These are phyloP conservation scores for Poterioochromonas sp. DNA, from an alignment of 352 stramenopile genomes.

Conservation along the genomic window DNA sequence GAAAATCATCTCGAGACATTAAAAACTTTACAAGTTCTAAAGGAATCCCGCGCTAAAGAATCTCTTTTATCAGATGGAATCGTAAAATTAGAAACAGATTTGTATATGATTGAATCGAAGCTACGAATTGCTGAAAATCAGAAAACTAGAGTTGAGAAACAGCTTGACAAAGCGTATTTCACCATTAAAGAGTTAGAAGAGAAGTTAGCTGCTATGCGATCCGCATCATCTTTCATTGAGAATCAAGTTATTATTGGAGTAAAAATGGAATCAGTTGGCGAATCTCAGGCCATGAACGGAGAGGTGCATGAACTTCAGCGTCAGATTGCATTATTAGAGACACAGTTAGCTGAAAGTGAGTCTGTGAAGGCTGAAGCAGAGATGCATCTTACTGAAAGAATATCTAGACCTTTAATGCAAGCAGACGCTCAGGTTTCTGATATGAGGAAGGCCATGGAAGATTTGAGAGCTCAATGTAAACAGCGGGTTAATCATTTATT, in stretches of 20 bases:
- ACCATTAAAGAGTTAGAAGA: slow-evolving; percentile 15
- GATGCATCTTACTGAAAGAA: neutral
- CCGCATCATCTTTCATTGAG: too few relatives aligned
- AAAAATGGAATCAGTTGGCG: neutral
- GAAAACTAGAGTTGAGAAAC: neutral
- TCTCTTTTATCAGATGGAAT: neutral
- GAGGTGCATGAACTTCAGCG: neutral
- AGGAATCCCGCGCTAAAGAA: neutral
- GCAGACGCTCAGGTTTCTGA: slow-evolving; percentile 8
- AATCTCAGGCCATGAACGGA: neutral
- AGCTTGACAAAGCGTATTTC: neutral
- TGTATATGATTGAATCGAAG: neutral
- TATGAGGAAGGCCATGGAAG: slow-evolving; percentile 20
- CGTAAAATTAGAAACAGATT: neutral
- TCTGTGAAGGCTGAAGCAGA: slow-evolving; percentile 13
- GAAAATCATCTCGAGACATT: neutral
- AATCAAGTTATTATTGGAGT: neutral
- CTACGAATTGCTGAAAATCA: neutral
- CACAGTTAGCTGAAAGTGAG: slow-evolving; percentile 29
- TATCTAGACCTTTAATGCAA: neutral
- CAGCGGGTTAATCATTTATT: neutral
- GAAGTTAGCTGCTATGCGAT: neutral
- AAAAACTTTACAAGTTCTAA: neutral
- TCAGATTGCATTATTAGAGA: slow-evolving; percentile 23
- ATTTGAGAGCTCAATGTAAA: slow-evolving; percentile 18